These are phyloP conservation scores for Vitis rupestris DNA, from an alignment of 164 flowering plant genomes.

Conservation along the genomic window DNA sequence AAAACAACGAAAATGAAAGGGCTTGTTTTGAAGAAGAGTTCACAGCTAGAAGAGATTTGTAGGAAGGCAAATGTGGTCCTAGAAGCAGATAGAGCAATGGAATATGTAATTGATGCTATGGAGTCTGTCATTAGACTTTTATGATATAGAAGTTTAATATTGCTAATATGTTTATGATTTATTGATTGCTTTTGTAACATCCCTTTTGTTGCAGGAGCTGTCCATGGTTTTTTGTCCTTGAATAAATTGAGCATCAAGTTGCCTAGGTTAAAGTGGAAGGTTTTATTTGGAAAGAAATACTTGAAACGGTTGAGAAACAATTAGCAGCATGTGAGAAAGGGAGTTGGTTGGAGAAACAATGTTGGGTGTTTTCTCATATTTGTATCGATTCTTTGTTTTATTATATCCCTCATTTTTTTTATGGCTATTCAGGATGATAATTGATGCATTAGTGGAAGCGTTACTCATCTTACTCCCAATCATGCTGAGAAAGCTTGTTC, in stretches of 20 bases:
- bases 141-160: neutral
- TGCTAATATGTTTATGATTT: neutral
- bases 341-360: constrained; percentile 68
- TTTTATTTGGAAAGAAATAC: constrained; percentile 49
- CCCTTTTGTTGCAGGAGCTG: constrained; percentile 27
- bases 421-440: constrained; percentile 55
- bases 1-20: constrained; percentile 96
- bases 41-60: constrained; percentile 83
- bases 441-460: constrained; percentile 69
- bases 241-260: constrained; percentile 46
- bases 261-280: constrained; percentile 53
- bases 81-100: constrained; percentile 48
- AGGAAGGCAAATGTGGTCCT: constrained; percentile 65
- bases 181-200: neutral
- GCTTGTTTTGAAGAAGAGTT: constrained; percentile 77
- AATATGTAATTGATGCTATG: constrained; percentile 62
- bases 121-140: constrained; percentile 53
- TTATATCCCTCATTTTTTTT: neutral
- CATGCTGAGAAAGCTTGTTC: constrained; percentile 70
- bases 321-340: constrained; percentile 60
- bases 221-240: constrained; percentile 42
- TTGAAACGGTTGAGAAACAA: constrained; percentile 73
- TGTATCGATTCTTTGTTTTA: neutral
- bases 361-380: constrained; percentile 23
- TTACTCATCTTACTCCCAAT: constrained; percentile 60